Evolutionary conservation across 2,329 filamentous ascomycete genomes (phyloP).

Genomic region (Dothistroma pini): DNA sequence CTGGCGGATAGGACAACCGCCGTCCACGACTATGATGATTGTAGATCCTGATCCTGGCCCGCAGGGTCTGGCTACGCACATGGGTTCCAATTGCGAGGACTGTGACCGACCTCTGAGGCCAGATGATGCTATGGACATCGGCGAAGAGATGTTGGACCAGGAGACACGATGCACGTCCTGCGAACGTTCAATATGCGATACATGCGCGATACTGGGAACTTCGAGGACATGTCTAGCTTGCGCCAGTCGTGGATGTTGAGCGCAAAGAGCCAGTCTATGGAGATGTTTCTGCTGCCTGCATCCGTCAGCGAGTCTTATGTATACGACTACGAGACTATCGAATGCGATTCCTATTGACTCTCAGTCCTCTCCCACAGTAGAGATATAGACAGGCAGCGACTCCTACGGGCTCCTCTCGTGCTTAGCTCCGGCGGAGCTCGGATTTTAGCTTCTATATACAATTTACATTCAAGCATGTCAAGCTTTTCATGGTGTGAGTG

Average conservation of each 20-base stretch:
- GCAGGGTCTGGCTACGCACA: no score
- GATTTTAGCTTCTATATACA: not conserved
- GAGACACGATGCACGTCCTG: constrained; percentile 39
- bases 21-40: constrained; percentile 22
- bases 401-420: no score
- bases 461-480: not conserved
- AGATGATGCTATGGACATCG: constrained; percentile 37
- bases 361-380: no score
- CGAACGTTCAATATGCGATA: constrained; percentile 40
- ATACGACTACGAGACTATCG: not conserved
- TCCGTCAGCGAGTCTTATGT: not conserved
- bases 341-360: not conserved
- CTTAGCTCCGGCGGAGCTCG: no score
- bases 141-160: constrained; percentile 27
- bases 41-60: not conserved
- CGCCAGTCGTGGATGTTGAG: constrained; percentile 23
- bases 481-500: not conserved
- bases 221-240: constrained; percentile 42
- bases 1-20: constrained; percentile 42
- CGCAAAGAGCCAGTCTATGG: not conserved
- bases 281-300: not conserved
- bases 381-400: no score
- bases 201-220: constrained; percentile 40
- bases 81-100: constrained; percentile 40
- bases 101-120: constrained; percentile 39